Evolutionary conservation across 73 alveolate species (phyloP).

Genomic region (Paramecium biaurelia): DNA sequence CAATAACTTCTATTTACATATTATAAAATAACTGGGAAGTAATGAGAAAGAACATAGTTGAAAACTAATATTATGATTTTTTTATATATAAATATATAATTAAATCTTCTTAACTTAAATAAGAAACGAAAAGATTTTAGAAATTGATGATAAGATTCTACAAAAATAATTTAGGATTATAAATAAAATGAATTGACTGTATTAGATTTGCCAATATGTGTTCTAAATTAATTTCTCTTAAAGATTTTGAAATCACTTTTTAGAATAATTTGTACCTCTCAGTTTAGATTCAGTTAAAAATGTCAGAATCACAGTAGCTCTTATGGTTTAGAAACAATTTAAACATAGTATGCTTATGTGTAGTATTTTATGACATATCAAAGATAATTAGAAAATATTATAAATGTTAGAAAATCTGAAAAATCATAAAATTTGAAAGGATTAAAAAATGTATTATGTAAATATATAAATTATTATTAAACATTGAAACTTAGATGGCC

Average conservation of each 20-base stretch:
- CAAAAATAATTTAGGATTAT: too few relatives aligned
- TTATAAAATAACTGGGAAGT: too few relatives aligned
- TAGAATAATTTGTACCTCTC: neutral
- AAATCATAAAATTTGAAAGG: neutral
- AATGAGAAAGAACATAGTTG: too few relatives aligned
- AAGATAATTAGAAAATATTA: neutral
- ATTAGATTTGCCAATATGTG: conserved; percentile 16
- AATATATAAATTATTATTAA: neutral
- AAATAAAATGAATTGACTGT: too few relatives aligned
- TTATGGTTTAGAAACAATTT: neutral
- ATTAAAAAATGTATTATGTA: neutral
- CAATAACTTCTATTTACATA: too few relatives aligned
- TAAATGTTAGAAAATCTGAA: neutral
- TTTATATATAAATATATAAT: too few relatives aligned
- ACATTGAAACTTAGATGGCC: neutral
- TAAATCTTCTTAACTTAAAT: too few relatives aligned
- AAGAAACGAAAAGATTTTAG: too few relatives aligned
- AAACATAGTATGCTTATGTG: neutral
- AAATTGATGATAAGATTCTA: too few relatives aligned
- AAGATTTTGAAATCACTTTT: neutral
- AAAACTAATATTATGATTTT: too few relatives aligned
- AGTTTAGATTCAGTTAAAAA: neutral
- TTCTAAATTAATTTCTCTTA: neutral
- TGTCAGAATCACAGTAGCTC: conserved; percentile 21
- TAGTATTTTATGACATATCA: neutral